Evolutionary conservation across 2,329 filamentous ascomycete genomes (phyloP).

Genomic region (Rutstroemia sp.): DNA sequence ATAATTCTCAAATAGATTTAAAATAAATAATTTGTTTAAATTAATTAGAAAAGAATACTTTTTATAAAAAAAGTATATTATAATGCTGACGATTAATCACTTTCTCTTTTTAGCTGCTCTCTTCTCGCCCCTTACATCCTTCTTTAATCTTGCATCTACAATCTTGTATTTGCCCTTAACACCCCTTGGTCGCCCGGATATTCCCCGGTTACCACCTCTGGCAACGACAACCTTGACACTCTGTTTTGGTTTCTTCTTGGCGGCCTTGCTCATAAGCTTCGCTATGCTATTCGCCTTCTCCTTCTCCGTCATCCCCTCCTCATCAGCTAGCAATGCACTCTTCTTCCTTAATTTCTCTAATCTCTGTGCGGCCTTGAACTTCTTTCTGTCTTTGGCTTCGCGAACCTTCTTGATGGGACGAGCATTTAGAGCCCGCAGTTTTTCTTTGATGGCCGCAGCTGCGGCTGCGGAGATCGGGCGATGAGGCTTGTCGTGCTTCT

Average conservation of each 20-base stretch:
- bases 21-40: too few relatives aligned
- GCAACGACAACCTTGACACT: constrained; percentile 87
- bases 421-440: constrained; percentile 84
- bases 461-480: constrained; percentile 90
- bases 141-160: constrained; percentile 92
- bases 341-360: constrained; percentile 97
- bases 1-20: too few relatives aligned
- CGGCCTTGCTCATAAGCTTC: constrained; percentile 72
- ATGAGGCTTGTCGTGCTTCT: constrained; percentile 71
- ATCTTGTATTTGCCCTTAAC: constrained; percentile 98
- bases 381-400: constrained; percentile 94
- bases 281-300: constrained; percentile 85
- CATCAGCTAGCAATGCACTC: constrained; percentile 79
- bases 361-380: constrained; percentile 84
- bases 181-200: constrained; percentile 78
- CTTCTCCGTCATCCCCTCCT: constrained; percentile 89
- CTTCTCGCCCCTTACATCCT: constrained; percentile 87
- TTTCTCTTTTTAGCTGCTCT: constrained; percentile 67
- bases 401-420: constrained; percentile 98
- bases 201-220: constrained; percentile 72
- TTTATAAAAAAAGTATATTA: too few relatives aligned
- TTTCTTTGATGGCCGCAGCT: constrained; percentile 88
- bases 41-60: too few relatives aligned
- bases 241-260: constrained; percentile 78
- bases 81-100: constrained; percentile 10